phyloP scores from a whole-genome alignment of 805 yeast genomes.

The Teunomyces lycoperdinae region DNA sequence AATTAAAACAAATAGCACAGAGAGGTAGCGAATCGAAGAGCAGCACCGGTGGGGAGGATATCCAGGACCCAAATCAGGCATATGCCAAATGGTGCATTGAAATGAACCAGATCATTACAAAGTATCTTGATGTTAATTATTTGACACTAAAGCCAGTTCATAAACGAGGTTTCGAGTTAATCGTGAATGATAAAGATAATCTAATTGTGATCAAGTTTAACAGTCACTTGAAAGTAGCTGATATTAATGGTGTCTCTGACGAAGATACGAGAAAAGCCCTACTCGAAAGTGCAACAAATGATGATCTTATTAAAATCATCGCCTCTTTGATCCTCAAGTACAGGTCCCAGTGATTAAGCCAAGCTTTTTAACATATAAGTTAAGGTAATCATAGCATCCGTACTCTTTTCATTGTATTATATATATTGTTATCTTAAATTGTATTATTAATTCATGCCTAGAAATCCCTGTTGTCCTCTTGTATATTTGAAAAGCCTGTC shows the following conservation, averaged over 20 bases:
- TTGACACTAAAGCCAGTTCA: conserved; percentile 2
- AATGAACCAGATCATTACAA: conserved; percentile 18
- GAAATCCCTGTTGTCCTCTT: neutral
- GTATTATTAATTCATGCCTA: neutral
- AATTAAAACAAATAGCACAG: conserved; percentile 3
- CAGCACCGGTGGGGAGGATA: neutral
- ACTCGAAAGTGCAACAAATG: neutral
- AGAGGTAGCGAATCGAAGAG: neutral
- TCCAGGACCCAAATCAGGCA: conserved; percentile 10
- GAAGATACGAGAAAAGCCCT: neutral
- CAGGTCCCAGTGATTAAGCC: neutral
- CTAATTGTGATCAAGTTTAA: neutral
- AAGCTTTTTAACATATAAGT: neutral
- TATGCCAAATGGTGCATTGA: conserved; percentile 24
- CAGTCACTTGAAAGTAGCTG: neutral
- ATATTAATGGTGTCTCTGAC: neutral
- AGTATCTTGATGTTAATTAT: conserved; percentile 7
- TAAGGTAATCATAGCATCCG: too few relatives aligned
- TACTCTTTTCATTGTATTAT: neutral
- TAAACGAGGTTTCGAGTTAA: neutral
- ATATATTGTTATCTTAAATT: neutral
- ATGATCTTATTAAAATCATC: neutral
- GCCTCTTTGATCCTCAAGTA: neutral
- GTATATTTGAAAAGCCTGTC: too few relatives aligned
- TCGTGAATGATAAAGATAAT: neutral